Percentiles rank a stretch among this genome's conserved stretches.
These are phyloP conservation scores for Penicillium sp. DNA, from an alignment of 2,329 filamentous ascomycete genomes.

Conservation along the genomic window DNA sequence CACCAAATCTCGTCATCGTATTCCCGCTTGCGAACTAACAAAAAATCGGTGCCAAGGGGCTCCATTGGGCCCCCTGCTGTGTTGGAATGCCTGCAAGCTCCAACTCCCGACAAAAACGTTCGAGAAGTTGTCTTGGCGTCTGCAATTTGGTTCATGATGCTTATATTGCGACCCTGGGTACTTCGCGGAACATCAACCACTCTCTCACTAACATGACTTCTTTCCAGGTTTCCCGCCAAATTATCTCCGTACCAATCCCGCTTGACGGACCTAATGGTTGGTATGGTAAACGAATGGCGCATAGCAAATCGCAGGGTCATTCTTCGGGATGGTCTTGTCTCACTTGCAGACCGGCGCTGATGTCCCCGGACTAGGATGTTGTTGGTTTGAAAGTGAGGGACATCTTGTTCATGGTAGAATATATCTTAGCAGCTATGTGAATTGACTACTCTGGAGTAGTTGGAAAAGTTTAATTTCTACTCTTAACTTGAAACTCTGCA, in stretches of 20 bases:
- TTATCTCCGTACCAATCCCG: constrained; percentile 74
- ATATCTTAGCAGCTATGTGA: neutral
- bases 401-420: constrained; percentile 17
- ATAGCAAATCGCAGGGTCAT: constrained; percentile 60
- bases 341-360: constrained; percentile 45
- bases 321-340: constrained; percentile 28
- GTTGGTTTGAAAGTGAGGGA: constrained; percentile 45
- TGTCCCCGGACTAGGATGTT: constrained; percentile 30
- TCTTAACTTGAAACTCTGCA: neutral
- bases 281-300: constrained; percentile 93
- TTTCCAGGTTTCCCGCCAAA: constrained; percentile 57
- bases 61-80: neutral
- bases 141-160: neutral
- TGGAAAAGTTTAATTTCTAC: neutral
- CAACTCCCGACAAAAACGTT: neutral
- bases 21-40: neutral
- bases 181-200: neutral
- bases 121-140: neutral
- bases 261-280: constrained; percentile 56
- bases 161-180: neutral
- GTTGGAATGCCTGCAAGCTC: neutral
- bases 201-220: neutral
- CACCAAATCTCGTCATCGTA: neutral
- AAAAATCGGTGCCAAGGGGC: too few relatives aligned
- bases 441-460: neutral